These are phyloP conservation scores for Crithidia thermophila DNA, from an alignment of 208 protist genomes.

Conservation along the genomic window DNA sequence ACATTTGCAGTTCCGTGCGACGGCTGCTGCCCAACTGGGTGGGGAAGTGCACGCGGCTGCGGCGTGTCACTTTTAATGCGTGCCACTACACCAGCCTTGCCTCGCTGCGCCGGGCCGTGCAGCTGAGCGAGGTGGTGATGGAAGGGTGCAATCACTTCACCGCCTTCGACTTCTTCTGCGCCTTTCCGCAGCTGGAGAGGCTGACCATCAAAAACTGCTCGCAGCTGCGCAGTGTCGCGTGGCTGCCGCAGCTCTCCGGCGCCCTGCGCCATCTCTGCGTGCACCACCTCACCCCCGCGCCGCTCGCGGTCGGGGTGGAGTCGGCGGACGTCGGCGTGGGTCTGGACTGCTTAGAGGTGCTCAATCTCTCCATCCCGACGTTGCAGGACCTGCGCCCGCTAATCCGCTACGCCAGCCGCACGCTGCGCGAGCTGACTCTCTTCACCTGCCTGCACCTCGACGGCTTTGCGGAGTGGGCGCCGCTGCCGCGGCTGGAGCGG, in stretches of 20 bases:
- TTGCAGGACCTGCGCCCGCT: conserved; percentile 9
- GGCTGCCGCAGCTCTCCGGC: conserved; percentile 12
- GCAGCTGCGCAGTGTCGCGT: conserved; percentile 8
- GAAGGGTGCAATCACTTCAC: conserved; percentile 11
- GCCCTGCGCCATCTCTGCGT: conserved; percentile 8
- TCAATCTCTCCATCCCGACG: conserved; percentile 11
- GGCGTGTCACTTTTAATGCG: not conserved
- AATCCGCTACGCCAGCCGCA: not conserved
- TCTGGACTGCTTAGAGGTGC: not conserved
- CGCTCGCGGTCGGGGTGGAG: not conserved
- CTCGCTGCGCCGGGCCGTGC: not conserved
- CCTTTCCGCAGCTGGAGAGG: conserved; percentile 6
- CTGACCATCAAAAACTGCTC: conserved; percentile 11
- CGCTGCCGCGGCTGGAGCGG: conserved; percentile 19
- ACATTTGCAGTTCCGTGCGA: conserved; percentile 8
- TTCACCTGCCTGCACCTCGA: conserved; percentile 8
- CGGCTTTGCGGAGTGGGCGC: conserved; percentile 14
- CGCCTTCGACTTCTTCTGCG: conserved; percentile 11
- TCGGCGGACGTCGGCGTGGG: not conserved
- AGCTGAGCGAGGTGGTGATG: conserved; percentile 1
- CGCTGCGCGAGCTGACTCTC: conserved; percentile 27
- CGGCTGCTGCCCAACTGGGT: conserved; percentile 19
- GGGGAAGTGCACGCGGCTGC: conserved; percentile 1
- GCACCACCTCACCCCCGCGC: not conserved
- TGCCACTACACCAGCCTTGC: conserved; percentile 10